Base-by-base conservation (phyloP, 2,329 filamentous ascomycete genomes). In the Juglanconis juglandina region DNA sequence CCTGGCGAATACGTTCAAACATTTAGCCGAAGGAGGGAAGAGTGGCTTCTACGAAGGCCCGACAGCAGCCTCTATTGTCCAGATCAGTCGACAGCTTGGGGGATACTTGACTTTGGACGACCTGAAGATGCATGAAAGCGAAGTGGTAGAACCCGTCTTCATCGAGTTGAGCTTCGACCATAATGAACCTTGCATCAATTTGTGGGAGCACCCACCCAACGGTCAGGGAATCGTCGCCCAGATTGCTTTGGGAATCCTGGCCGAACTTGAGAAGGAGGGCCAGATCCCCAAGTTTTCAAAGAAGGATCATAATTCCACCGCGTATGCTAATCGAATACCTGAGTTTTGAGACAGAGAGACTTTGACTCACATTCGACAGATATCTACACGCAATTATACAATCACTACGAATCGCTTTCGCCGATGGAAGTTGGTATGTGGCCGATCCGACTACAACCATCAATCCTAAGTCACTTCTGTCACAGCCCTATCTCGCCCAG, bases 161-260 rank as follows among this genome's bases (percentile, higher is more conserved):
- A 42, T 66, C 9, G 44, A 60, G 5, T 33, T 59, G 1, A 13
- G 49, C 2, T n/a, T 55, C 13, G 37, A 48, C 5, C 14, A 4
- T 7, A 34, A 50, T 2, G 76, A 79, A 50, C 72, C 77, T 4
- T 83, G 85, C 4, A 81, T 96, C 24, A 87, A 95, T 69, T 78
- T 98, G 0, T 98, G 94, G 94, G 94, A 98, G 70, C 93, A 97
- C 69, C 92, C 94, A 33, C 94, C 94, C 1, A 98, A 97, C 66
- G 93, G 94, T 0, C 94, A 98, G 74, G 94, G 94, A 1, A 92
- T 98, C 62, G 91, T 98, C 1, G 94, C 94, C 0, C 77, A 97
- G 17, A 96, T 97, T 88, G 89, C 94, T 0, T 78, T 97, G 0
- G 94, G 94, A 0, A 95, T 98, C 63, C 79, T 98, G 41, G 87